A percentile compares a stretch with the other conserved stretches of the same genome.
Conservation (phyloP, 768 basidiomycete genomes). For the Leccinellum albellum region DNA sequence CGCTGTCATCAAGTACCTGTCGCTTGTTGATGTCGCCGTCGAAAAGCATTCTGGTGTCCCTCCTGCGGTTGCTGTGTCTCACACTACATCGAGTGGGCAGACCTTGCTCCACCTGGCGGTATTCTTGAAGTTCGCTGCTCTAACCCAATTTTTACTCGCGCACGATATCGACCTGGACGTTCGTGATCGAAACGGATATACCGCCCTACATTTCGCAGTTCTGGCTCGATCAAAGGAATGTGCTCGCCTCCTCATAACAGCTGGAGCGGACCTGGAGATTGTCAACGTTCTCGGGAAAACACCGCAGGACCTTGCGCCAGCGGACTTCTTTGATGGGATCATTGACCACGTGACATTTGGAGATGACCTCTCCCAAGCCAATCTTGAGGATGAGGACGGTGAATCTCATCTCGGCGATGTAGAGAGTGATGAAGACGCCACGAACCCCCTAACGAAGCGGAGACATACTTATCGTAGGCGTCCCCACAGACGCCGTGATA, state of each 20-base stretch:
- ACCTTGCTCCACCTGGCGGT: constrained; percentile 86
- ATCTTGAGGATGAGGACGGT: constrained; percentile 37
- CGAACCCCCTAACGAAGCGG: constrained; percentile 28
- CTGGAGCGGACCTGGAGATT: constrained; percentile 76
- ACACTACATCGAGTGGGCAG: constrained; percentile 69
- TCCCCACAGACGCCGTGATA: constrained; percentile 13
- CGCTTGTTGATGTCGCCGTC: constrained; percentile 65
- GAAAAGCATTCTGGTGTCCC: constrained; percentile 42
- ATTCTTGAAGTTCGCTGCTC: constrained; percentile 68
- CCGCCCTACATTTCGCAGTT: constrained; percentile 83
- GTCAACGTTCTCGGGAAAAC: constrained; percentile 71
- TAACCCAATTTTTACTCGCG: constrained; percentile 68
- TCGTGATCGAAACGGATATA: constrained; percentile 87
- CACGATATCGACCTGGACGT: constrained; percentile 76
- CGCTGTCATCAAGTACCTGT: constrained; percentile 76
- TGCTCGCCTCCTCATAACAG: constrained; percentile 62
- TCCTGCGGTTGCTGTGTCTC: constrained; percentile 59
- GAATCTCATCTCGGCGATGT: constrained; percentile 68
- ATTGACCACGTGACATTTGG: constrained; percentile 16
- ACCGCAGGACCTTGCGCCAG: constrained; percentile 54
- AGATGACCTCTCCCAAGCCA: constrained; percentile 22
- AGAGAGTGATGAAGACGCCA: constrained; percentile 60
- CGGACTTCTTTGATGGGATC: constrained; percentile 42
- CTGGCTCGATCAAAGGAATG: constrained; percentile 62
- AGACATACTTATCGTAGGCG: constrained; percentile 35